Evolutionary conservation across 2,329 filamentous ascomycete species (phyloP).

Genomic region (Fusarium robinianum): DNA sequence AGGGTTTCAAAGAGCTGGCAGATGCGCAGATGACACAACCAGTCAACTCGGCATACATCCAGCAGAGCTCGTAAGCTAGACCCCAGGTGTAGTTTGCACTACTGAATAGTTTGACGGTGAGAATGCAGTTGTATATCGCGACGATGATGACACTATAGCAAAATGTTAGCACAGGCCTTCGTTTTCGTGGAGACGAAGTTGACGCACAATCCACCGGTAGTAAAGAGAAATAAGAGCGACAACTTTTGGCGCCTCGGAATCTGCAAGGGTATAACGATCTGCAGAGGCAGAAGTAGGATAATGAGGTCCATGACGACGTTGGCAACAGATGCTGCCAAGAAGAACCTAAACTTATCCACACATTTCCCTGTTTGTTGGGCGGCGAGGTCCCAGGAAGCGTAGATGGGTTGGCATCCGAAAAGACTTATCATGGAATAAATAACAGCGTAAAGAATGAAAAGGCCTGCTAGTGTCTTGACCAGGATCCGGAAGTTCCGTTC

Average conservation of each 20-base stretch:
- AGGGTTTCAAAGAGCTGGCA: slow-evolving; percentile 27
- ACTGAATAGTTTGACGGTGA: slow-evolving; percentile 27
- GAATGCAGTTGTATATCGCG: slow-evolving; percentile 29
- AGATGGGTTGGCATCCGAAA: slow-evolving; percentile 29
- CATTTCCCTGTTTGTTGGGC: slow-evolving; percentile 28
- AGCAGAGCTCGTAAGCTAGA: slow-evolving; percentile 28
- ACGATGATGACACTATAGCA: slow-evolving; percentile 27
- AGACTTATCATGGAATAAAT: slow-evolving; percentile 32
- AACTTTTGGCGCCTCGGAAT: slow-evolving; percentile 27
- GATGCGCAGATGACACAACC: slow-evolving; percentile 33
- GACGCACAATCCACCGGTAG: slow-evolving; percentile 31
- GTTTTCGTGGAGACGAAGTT: rapidly evolving
- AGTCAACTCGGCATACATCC: slow-evolving; percentile 34
- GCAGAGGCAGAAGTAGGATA: slow-evolving; percentile 21
- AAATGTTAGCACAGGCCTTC: background rate
- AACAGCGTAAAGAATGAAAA: slow-evolving; percentile 23
- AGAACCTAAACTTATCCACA: slow-evolving; percentile 32
- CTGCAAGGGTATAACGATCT: slow-evolving; percentile 23
- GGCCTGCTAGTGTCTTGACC: slow-evolving; percentile 9
- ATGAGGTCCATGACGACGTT: slow-evolving; percentile 32
- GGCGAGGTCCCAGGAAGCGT: slow-evolving; percentile 29
- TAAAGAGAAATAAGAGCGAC: slow-evolving; percentile 24
- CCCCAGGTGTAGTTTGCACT: slow-evolving; percentile 31
- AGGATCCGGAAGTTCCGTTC: slow-evolving; percentile 24
- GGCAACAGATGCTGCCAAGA: slow-evolving; percentile 30